Evolutionary conservation across 208 protist species (phyloP).

Genomic region (Crithidia fasciculata): DNA sequence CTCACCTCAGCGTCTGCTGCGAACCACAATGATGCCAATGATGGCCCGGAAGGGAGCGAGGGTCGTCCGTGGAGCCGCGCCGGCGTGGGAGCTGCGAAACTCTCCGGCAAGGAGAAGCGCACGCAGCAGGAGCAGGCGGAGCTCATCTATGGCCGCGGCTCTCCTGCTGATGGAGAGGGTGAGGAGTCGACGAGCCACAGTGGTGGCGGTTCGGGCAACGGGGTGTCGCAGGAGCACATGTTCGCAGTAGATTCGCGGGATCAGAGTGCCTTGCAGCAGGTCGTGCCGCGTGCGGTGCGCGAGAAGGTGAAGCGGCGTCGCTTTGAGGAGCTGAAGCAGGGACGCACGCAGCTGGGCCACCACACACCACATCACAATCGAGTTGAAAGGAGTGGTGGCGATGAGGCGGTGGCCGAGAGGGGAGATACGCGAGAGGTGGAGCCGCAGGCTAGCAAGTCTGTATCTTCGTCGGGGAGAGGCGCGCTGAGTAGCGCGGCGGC

Average conservation of each 20-base stretch:
- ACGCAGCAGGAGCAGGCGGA: constrained; percentile 67
- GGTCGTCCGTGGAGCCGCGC: constrained; percentile 70
- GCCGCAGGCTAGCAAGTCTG: no score
- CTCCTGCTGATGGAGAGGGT: constrained; percentile 13
- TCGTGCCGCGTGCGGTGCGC: constrained; percentile 52
- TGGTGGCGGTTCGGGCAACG: neutral
- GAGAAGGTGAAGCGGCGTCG: constrained; percentile 29
- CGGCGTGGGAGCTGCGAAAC: constrained; percentile 57
- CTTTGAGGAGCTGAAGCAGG: constrained; percentile 20
- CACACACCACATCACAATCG: neutral
- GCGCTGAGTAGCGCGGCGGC: no score
- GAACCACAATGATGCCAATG: constrained; percentile 14
- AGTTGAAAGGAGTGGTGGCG: neutral
- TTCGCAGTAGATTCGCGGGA: constrained; percentile 46
- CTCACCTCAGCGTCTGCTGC: neutral
- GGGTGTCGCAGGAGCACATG: constrained; percentile 28
- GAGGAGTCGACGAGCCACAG: constrained; percentile 1
- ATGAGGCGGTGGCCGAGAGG: neutral
- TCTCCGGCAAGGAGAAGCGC: constrained; percentile 59
- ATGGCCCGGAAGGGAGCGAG: constrained; percentile 26
- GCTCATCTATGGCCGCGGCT: constrained; percentile 59
- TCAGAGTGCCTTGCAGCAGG: constrained; percentile 47
- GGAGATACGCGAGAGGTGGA: neutral
- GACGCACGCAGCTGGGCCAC: constrained; percentile 8
- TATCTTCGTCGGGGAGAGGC: no score